Evolutionary conservation across 768 basidiomycete species (phyloP).

Genomic region (Phlebiopsis gigantea): DNA sequence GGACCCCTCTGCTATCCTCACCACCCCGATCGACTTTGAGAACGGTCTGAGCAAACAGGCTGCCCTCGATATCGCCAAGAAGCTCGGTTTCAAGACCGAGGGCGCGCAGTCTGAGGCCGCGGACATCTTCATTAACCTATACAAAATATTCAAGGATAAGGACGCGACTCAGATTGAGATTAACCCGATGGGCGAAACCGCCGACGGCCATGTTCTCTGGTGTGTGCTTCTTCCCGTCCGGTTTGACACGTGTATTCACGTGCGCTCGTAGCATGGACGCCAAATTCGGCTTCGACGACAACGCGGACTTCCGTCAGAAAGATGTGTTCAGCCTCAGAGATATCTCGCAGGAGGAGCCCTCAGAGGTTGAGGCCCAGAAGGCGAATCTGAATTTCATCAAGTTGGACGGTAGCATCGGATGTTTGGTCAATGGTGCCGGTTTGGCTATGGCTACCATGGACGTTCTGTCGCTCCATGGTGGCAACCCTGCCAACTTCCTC

Average conservation of each 20-base stretch:
- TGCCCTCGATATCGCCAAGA: slow-evolving; percentile 77
- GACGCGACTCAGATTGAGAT: slow-evolving; percentile 99
- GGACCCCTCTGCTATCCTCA: slow-evolving; percentile 92
- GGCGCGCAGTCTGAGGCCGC: slow-evolving; percentile 79
- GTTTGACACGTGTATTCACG: not conserved
- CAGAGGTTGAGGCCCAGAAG: slow-evolving; percentile 97
- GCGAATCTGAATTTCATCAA: slow-evolving; percentile 98
- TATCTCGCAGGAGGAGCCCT: slow-evolving; percentile 91
- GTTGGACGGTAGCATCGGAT: slow-evolving; percentile 94
- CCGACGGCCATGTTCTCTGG: slow-evolving; percentile 92
- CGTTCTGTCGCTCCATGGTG: slow-evolving; percentile 93
- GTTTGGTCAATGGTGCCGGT: slow-evolving; percentile 97
- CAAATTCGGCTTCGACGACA: slow-evolving; percentile 99
- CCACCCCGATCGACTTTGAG: slow-evolving; percentile 83
- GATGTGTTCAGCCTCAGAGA: slow-evolving; percentile 89
- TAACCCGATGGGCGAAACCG: slow-evolving; percentile 92
- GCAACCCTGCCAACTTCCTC: slow-evolving; percentile 96
- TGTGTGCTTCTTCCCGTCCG: slow-evolving; percentile 29
- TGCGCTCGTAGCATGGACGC: slow-evolving; percentile 86
- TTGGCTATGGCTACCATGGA: slow-evolving; percentile 99
- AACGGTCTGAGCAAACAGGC: slow-evolving; percentile 71
- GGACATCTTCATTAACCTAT: slow-evolving; percentile 88
- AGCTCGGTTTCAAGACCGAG: slow-evolving; percentile 81
- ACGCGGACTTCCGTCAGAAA: slow-evolving; percentile 95
- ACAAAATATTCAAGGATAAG: slow-evolving; percentile 97